Percentiles rank a stretch among this genome's conserved stretches.
These are phyloP conservation scores for Coemansia reversa DNA, from an alignment of 192 early-diverging fungal species.

Conservation along the genomic window DNA sequence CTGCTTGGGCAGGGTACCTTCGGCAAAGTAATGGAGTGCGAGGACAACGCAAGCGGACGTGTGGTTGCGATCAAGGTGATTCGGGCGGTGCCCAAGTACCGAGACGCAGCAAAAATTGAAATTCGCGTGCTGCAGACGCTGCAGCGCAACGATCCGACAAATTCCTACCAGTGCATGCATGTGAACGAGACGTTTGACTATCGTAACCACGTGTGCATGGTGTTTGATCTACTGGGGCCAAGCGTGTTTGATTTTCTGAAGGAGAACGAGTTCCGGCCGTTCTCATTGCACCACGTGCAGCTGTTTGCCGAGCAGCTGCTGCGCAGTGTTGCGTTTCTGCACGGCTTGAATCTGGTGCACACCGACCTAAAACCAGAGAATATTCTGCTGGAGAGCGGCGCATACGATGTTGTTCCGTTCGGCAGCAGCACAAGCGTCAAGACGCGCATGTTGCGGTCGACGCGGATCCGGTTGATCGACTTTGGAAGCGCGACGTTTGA, in stretches of 20 bases:
- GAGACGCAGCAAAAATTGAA: conserved; percentile 88
- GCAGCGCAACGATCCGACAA: conserved; percentile 76
- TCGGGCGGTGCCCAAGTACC: conserved; percentile 89
- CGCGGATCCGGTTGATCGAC: conserved; percentile 88
- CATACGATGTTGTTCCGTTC: conserved; percentile 58
- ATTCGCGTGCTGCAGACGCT: conserved; percentile 81
- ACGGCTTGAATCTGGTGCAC: conserved; percentile 83
- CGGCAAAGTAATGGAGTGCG: conserved; percentile 93
- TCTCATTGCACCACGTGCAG: conserved; percentile 82
- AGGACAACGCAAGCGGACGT: conserved; percentile 60
- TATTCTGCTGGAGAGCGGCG: conserved; percentile 73
- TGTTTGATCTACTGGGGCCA: conserved; percentile 86
- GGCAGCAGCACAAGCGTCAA: conserved; percentile 55
- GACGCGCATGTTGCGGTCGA: conserved; percentile 64
- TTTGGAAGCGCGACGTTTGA: conserved; percentile 96
- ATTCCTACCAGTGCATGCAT: conserved; percentile 85
- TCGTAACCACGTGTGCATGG: conserved; percentile 96
- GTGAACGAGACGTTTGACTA: conserved; percentile 81
- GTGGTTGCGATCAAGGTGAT: conserved; percentile 92
- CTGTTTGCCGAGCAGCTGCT: conserved; percentile 83
- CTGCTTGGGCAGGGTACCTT: conserved; percentile 96
- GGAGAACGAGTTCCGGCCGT: conserved; percentile 84
- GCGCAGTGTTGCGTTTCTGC: conserved; percentile 86
- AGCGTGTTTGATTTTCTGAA: conserved; percentile 97
- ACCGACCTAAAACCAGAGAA: conserved; percentile 98